Percentiles rank a stretch among this genome's conserved stretches.
These are phyloP conservation scores for Brassica juncea DNA, from an alignment of 345 rosid species.

Conservation along the genomic window DNA sequence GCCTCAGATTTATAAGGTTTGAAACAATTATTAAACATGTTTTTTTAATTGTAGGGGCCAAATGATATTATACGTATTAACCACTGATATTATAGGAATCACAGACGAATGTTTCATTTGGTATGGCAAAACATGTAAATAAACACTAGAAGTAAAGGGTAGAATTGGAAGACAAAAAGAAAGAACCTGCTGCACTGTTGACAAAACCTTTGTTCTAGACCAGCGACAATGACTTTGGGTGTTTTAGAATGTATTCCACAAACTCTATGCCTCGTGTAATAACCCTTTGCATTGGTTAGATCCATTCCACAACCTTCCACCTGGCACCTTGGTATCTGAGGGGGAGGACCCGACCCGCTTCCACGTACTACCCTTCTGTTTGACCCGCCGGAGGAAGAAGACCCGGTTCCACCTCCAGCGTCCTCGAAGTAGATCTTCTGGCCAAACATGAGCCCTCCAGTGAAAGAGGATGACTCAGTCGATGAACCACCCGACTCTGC, in stretches of 20 bases:
- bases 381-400: constrained; percentile 40
- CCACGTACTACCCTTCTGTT: constrained; percentile 44
- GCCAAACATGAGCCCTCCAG: constrained; percentile 78
- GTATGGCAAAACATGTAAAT: constrained; percentile 34
- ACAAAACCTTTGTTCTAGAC: constrained; percentile 91
- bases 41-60: background rate
- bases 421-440: constrained; percentile 81
- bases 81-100: background rate
- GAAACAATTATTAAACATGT: background rate
- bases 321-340: constrained; percentile 83
- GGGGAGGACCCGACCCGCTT: constrained; percentile 45
- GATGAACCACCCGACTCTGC: constrained; percentile 54
- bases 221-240: constrained; percentile 72
- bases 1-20: background rate
- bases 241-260: constrained; percentile 87
- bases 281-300: constrained; percentile 91
- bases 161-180: background rate
- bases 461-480: constrained; percentile 56
- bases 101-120: background rate
- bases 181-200: constrained; percentile 97
- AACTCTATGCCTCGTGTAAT: constrained; percentile 92
- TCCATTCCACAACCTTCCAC: constrained; percentile 93
- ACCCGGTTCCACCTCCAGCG: constrained; percentile 55
- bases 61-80: background rate
- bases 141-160: constrained; percentile 7